A percentile compares a stretch with the other conserved stretches of the same genome.
phyloP scores from a whole-genome alignment of 306 rosid genomes.

The Hippophae gyantsensis region DNA sequence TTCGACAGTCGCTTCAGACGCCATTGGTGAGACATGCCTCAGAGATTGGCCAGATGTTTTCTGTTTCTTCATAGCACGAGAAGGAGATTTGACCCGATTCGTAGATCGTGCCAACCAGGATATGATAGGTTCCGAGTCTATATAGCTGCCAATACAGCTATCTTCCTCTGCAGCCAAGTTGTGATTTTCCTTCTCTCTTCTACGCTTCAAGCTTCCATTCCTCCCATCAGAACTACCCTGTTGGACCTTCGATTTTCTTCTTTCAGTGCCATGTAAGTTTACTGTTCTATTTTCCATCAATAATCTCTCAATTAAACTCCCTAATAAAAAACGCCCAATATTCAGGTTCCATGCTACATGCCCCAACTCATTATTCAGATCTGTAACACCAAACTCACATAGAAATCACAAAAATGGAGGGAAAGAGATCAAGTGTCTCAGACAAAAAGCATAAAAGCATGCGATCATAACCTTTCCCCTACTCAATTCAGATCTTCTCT shows the following conservation, averaged over 20 bases:
- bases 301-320: constrained; percentile 40
- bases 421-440: constrained; percentile 9
- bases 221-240: constrained; percentile 32
- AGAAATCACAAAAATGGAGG: constrained; percentile 19
- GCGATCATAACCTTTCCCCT: constrained; percentile 22
- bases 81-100: constrained; percentile 46
- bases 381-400: constrained; percentile 41
- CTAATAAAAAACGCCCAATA: constrained; percentile 35
- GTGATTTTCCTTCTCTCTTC: constrained; percentile 38
- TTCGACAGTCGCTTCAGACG: constrained; percentile 33
- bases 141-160: constrained; percentile 39
- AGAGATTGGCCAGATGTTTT: constrained; percentile 37
- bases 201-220: constrained; percentile 33
- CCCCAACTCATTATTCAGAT: constrained; percentile 47
- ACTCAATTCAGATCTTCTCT: constrained; percentile 14
- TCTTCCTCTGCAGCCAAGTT: constrained; percentile 36
- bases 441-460: constrained; percentile 11
- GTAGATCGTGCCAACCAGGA: constrained; percentile 82
- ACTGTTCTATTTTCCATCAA: constrained; percentile 74
- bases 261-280: constrained; percentile 47
- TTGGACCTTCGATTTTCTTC: constrained; percentile 26
- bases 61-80: constrained; percentile 52
- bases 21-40: constrained; percentile 31
- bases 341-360: constrained; percentile 65
- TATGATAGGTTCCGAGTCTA: constrained; percentile 89